Percentiles rank a stretch among this genome's conserved stretches.
Evolutionary conservation across 352 stramenopile genomes (phyloP).

Genomic region (Phytophthora capsici): DNA sequence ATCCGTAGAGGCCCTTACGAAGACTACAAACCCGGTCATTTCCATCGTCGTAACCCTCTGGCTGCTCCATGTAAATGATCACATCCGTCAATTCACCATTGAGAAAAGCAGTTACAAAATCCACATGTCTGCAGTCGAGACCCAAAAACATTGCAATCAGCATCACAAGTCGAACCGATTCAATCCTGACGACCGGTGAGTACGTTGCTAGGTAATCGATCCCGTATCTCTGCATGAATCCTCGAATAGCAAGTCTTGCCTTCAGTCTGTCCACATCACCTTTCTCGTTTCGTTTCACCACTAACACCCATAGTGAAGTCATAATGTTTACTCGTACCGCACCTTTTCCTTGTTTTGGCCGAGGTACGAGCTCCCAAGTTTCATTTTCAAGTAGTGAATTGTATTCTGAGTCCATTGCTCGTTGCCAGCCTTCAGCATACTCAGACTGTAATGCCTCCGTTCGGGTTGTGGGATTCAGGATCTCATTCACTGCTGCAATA

Average conservation of each 20-base stretch:
- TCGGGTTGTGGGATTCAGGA: slow-evolving; percentile 1
- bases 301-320: slow-evolving; percentile 2
- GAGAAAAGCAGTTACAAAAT: slow-evolving; percentile 1
- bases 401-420: too few relatives aligned
- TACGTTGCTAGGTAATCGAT: slow-evolving; percentile 9
- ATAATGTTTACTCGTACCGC: too few relatives aligned
- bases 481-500: slow-evolving; percentile 7
- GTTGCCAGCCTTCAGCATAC: too few relatives aligned
- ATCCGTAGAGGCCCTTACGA: slow-evolving; percentile 4
- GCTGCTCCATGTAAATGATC: slow-evolving; percentile 19
- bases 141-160: neutral
- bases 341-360: too few relatives aligned
- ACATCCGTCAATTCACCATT: neutral
- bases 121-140: neutral
- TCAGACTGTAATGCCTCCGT: too few relatives aligned
- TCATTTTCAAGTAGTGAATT: too few relatives aligned
- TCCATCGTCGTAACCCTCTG: slow-evolving; percentile 5
- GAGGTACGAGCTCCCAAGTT: too few relatives aligned
- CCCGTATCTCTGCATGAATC: slow-evolving; percentile 9
- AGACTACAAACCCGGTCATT: slow-evolving; percentile 5
- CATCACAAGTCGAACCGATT: slow-evolving; percentile 1
- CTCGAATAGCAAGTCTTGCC: slow-evolving; percentile 8
- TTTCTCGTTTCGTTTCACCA: slow-evolving; percentile 10
- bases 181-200: slow-evolving; percentile 10
- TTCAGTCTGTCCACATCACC: slow-evolving; percentile 5